Evolutionary conservation across 2,329 filamentous ascomycete species (phyloP).

Genomic region (Trichocomaceae sp.): DNA sequence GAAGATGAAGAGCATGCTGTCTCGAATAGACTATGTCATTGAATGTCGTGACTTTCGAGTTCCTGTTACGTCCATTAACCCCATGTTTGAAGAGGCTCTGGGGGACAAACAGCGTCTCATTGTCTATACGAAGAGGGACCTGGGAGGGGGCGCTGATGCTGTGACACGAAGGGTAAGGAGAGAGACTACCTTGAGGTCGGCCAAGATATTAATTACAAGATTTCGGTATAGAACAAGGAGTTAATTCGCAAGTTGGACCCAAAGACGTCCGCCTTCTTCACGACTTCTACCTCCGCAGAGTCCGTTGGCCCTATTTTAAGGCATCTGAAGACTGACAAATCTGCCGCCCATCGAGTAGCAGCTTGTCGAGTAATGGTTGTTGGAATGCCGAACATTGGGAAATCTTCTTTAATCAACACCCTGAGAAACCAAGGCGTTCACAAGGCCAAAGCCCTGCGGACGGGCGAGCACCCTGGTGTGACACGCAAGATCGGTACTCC

Average conservation of each 20-base stretch:
- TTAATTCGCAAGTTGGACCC: slow-evolving; percentile 29
- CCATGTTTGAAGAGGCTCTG: slow-evolving; percentile 73
- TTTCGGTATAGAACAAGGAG: slow-evolving; percentile 24
- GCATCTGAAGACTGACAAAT: slow-evolving; percentile 26
- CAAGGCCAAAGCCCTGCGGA: slow-evolving; percentile 65
- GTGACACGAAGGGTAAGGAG: slow-evolving; percentile 35
- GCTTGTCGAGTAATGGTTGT: slow-evolving; percentile 83
- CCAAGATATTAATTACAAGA: not conserved
- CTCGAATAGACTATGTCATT: slow-evolving; percentile 77
- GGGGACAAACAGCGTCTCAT: slow-evolving; percentile 67
- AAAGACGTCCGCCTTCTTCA: slow-evolving; percentile 31
- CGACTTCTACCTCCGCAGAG: slow-evolving; percentile 25
- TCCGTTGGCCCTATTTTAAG: slow-evolving; percentile 29
- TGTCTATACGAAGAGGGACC: slow-evolving; percentile 85
- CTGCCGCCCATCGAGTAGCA: slow-evolving; percentile 50
- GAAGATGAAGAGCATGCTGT: slow-evolving; percentile 75
- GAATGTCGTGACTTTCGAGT: slow-evolving; percentile 93
- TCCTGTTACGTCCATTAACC: slow-evolving; percentile 83
- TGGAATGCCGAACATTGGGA: slow-evolving; percentile 97
- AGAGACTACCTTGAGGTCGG: not conserved
- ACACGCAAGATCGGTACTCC: slow-evolving; percentile 77
- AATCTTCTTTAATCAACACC: slow-evolving; percentile 87
- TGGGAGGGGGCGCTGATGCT: slow-evolving; percentile 49
- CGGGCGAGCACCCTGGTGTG: slow-evolving; percentile 80
- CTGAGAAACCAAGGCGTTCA: slow-evolving; percentile 64